Percentiles rank a stretch among this genome's conserved stretches.
Evolutionary conservation across 2,329 filamentous ascomycete genomes (phyloP).

Genomic region (Curvularia hawaiiensis): DNA sequence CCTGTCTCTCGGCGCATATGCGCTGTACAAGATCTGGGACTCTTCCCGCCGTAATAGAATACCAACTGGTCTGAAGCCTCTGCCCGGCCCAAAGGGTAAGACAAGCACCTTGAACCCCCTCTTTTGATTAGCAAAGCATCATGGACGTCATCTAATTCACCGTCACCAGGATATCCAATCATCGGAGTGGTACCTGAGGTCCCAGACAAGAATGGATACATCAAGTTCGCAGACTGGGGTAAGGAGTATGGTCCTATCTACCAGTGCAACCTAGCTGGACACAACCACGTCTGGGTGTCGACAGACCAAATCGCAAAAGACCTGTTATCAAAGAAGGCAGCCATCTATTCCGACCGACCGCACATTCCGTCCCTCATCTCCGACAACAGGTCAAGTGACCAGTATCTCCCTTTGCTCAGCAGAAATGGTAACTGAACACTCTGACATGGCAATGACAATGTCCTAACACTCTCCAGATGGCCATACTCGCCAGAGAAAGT

Average conservation of each 20-base stretch:
- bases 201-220: slow-evolving; percentile 51
- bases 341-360: slow-evolving; percentile 55
- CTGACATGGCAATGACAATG: neutral
- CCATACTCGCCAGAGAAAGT: slow-evolving; percentile 52
- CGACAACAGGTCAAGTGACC: slow-evolving; percentile 52
- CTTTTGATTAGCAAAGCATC: neutral
- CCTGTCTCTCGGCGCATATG: slow-evolving; percentile 30
- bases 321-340: slow-evolving; percentile 51
- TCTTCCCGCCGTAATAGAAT: slow-evolving; percentile 34
- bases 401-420: slow-evolving; percentile 53
- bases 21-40: slow-evolving; percentile 37
- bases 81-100: slow-evolving; percentile 50
- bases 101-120: neutral
- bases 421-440: slow-evolving; percentile 45
- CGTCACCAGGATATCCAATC: slow-evolving; percentile 48
- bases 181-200: slow-evolving; percentile 51
- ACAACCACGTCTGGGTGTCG: slow-evolving; percentile 54
- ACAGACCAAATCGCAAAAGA: slow-evolving; percentile 51
- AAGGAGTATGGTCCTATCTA: slow-evolving; percentile 54
- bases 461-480: slow-evolving; percentile 38
- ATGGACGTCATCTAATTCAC: slow-evolving; percentile 14
- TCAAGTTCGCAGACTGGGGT: slow-evolving; percentile 55
- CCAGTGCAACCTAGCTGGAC: slow-evolving; percentile 51
- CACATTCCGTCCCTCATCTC: slow-evolving; percentile 52
- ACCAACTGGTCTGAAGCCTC: slow-evolving; percentile 44